Conservation (phyloP, 257 asterid genomes). For the Phtheirospermum japonicum region DNA sequence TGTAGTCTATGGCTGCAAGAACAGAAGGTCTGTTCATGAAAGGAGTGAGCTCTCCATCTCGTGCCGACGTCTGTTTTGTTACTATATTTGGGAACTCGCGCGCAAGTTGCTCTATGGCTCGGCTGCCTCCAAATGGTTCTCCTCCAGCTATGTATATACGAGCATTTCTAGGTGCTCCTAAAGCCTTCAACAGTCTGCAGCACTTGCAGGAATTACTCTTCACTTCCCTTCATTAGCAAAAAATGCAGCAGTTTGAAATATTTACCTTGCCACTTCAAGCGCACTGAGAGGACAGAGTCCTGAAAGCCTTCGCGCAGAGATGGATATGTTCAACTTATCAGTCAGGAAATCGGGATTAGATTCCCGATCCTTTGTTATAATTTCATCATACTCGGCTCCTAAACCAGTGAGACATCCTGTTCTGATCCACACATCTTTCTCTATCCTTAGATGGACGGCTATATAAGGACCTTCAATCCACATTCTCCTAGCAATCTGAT, state of each 20-base stretch:
- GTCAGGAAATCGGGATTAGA: constrained; percentile 51
- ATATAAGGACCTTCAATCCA: constrained; percentile 70
- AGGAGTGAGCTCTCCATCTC: constrained; percentile 56
- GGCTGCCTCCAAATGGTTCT: constrained; percentile 38
- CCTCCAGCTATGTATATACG: constrained; percentile 6
- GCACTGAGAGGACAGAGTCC: constrained; percentile 68
- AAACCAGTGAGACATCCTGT: constrained; percentile 54
- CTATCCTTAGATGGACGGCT: constrained; percentile 57
- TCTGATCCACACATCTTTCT: constrained; percentile 66
- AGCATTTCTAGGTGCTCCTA: constrained; percentile 6
- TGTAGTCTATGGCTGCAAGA: constrained; percentile 65
- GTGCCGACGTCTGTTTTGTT: constrained; percentile 41
- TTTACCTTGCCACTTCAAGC: constrained; percentile 49
- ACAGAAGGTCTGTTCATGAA: constrained; percentile 44
- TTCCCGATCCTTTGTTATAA: constrained; percentile 40
- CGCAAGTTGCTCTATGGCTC: constrained; percentile 42
- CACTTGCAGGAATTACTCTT: too few species aligned
- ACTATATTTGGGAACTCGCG: constrained; percentile 51
- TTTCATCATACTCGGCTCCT: constrained; percentile 29
- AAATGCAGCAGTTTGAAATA: too few species aligned
- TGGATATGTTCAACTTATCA: constrained; percentile 44
- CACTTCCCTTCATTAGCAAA: too few species aligned
- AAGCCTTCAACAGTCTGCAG: constrained; percentile 4
- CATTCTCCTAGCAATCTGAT: constrained; percentile 56
- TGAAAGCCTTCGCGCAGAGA: constrained; percentile 44